Conservation (phyloP, 2,329 filamentous ascomycete species). For the Sclerotinia glacialis region DNA sequence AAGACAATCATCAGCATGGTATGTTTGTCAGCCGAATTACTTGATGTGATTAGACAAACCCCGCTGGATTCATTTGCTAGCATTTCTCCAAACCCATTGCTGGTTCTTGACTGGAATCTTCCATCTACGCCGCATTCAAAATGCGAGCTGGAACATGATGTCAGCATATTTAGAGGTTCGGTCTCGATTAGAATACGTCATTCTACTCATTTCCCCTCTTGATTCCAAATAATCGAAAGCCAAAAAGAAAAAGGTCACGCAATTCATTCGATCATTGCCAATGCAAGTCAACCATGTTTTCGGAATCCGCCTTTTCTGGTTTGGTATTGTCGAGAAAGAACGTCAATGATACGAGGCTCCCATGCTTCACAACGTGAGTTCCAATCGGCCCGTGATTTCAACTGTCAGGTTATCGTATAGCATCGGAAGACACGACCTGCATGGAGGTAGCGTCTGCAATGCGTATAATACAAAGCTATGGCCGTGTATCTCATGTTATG, state of each 20-base stretch:
- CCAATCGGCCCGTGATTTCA: constrained; percentile 14
- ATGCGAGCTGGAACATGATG: not conserved
- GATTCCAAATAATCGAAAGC: not conserved
- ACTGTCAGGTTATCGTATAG: constrained; percentile 13
- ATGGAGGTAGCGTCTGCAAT: not conserved
- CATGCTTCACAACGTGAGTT: constrained; percentile 11
- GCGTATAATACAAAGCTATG: not conserved
- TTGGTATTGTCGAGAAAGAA: not conserved
- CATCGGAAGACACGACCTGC: constrained; percentile 7
- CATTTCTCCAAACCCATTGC: not conserved
- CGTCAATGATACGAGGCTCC: not conserved
- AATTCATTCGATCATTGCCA: not conserved
- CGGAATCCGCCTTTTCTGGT: not conserved
- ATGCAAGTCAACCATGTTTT: not conserved
- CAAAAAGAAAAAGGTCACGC: not conserved
- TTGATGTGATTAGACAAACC: not conserved
- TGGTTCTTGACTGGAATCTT: not conserved
- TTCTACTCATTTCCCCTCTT: not conserved
- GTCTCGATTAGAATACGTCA: not conserved
- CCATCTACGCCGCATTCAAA: not conserved
- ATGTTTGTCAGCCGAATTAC: not conserved
- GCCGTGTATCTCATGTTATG: constrained; percentile 13
- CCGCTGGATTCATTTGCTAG: not conserved
- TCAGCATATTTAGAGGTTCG: not conserved
- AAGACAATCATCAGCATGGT: constrained; percentile 3